A percentile compares a stretch with the other conserved stretches of the same genome.
Evolutionary conservation across 1,139 yeast species (phyloP).

Genomic region (Hyphopichia fennica): DNA sequence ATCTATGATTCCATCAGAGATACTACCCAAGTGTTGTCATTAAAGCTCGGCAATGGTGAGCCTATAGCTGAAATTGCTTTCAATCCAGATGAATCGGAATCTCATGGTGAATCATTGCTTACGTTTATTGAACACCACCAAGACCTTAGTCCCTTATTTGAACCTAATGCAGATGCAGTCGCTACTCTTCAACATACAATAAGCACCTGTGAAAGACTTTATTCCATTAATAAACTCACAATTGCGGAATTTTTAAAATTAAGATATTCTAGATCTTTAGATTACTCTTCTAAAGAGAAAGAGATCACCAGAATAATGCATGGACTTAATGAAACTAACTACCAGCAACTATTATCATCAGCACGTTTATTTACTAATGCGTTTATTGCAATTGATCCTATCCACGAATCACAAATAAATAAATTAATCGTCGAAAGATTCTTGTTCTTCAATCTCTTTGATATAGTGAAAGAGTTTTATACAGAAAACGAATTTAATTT

Average conservation of each 20-base stretch:
- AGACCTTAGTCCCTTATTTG: constrained; percentile 12
- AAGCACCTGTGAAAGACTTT: constrained; percentile 41
- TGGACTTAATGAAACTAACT: constrained; percentile 33
- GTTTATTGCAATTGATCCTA: constrained; percentile 23
- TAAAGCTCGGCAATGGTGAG: not conserved
- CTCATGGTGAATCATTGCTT: not conserved
- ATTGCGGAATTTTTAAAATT: constrained; percentile 33
- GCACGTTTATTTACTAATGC: constrained; percentile 24
- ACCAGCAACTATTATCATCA: constrained; percentile 23
- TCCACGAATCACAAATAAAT: constrained; percentile 26
- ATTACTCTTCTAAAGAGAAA: constrained; percentile 19
- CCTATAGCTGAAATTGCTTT: not conserved
- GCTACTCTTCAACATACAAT: constrained; percentile 25
- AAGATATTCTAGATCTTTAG: constrained; percentile 20
- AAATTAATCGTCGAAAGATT: constrained; percentile 38
- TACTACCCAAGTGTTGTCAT: constrained; percentile 14
- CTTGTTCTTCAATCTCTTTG: constrained; percentile 36
- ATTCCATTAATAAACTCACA: constrained; percentile 42
- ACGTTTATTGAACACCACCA: not conserved
- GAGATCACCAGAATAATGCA: constrained; percentile 31
- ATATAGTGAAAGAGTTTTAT: constrained; percentile 23
- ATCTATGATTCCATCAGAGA: constrained; percentile 30
- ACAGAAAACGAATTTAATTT: constrained; percentile 12
- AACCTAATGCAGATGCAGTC: constrained; percentile 22
- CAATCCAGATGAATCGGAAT: not conserved